These are phyloP conservation scores for Xylaria bambusicola DNA, from an alignment of 495 filamentous ascomycete genomes.

Conservation along the genomic window DNA sequence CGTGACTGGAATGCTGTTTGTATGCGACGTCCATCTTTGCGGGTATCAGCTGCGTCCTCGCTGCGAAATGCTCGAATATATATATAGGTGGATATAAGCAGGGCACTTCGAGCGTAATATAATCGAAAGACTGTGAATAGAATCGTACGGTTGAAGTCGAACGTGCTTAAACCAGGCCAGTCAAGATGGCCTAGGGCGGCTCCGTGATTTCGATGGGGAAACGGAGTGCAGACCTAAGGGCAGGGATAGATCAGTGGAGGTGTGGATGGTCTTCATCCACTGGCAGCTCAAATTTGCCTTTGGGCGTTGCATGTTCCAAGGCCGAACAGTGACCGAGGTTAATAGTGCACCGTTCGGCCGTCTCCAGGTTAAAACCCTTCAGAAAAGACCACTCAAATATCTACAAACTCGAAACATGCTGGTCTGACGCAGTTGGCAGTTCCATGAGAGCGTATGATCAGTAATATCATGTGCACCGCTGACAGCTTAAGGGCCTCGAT, in stretches of 20 bases:
- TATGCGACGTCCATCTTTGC: constrained; percentile 52
- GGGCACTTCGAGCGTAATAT: background rate
- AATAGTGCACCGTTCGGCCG: no score
- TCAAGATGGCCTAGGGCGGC: constrained; percentile 7
- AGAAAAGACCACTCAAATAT: no score
- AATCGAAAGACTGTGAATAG: background rate
- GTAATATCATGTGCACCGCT: no score
- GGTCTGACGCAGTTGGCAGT: no score
- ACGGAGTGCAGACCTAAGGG: constrained; percentile 9
- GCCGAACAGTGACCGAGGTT: no score
- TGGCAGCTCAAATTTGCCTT: background rate
- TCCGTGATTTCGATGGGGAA: constrained; percentile 21
- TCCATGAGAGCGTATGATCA: no score
- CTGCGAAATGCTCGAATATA: background rate
- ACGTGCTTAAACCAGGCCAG: background rate
- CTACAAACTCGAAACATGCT: no score
- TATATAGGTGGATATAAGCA: background rate
- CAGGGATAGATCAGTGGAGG: constrained; percentile 15
- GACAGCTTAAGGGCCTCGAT: no score
- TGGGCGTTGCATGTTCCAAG: background rate
- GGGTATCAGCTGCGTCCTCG: background rate
- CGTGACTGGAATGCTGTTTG: constrained; percentile 52
- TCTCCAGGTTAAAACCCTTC: no score
- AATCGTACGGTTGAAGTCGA: background rate
- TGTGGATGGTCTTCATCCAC: background rate